phyloP scores from a whole-genome alignment of 208 protist species.

The Acanthamoeba sp. region DNA sequence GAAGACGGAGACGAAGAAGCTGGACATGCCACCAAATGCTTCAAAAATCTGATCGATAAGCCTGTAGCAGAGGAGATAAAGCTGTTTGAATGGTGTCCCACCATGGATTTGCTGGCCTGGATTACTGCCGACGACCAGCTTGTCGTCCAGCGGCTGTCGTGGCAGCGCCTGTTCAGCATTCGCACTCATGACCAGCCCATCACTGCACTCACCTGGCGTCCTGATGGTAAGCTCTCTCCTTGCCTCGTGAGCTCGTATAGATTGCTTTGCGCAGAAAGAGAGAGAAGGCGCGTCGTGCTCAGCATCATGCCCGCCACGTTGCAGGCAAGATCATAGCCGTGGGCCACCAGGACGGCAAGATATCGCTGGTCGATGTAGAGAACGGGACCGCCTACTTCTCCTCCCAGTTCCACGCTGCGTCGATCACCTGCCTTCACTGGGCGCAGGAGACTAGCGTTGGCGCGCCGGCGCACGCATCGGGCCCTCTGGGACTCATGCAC shows the following conservation, averaged over 20 bases:
- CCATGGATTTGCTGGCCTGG: conserved; percentile 65
- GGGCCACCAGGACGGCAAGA: conserved; percentile 54
- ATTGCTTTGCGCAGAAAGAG: too few relatives aligned
- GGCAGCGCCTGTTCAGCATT: conserved; percentile 72
- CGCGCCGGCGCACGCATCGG: too few relatives aligned
- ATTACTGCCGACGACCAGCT: conserved; percentile 67
- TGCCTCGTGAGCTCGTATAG: too few relatives aligned
- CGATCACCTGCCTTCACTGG: conserved; percentile 61
- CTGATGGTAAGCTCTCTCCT: background rate
- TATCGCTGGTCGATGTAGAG: conserved; percentile 50
- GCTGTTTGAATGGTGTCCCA: conserved; percentile 69
- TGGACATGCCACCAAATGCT: background rate
- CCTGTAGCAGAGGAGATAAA: conserved; percentile 54
- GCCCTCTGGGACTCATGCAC: background rate
- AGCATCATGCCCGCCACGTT: too few relatives aligned
- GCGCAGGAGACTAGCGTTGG: conserved; percentile 28
- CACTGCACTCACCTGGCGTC: conserved; percentile 64
- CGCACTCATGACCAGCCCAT: conserved; percentile 28
- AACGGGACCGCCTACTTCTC: conserved; percentile 56
- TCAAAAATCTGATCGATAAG: conserved; percentile 49
- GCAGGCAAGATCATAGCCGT: conserved; percentile 69
- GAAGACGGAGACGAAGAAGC: background rate
- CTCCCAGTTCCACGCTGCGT: conserved; percentile 36
- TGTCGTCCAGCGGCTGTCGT: conserved; percentile 52
- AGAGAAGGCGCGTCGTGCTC: too few relatives aligned